A percentile compares a stretch with the other conserved stretches of the same genome.
Evolutionary conservation across 2,329 filamentous ascomycete species (phyloP).

Genomic region (Stemphylium beticola): DNA sequence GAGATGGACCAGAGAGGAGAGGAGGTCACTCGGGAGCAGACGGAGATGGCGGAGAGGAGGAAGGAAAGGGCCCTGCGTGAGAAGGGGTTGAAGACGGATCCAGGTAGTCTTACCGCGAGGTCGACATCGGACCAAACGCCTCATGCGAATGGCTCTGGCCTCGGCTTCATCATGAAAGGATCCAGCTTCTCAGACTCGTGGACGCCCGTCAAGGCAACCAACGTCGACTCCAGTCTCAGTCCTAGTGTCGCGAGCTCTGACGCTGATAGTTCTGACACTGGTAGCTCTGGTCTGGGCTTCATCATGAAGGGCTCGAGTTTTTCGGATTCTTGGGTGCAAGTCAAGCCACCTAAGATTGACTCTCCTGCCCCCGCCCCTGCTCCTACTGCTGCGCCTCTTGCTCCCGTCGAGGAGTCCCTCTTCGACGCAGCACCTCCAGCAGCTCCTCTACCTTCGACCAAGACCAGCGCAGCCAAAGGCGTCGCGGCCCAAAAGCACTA

Average conservation of each 20-base stretch:
- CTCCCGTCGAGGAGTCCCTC: constrained; percentile 24
- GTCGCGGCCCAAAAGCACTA: constrained; percentile 35
- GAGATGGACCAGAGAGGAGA: constrained; percentile 62
- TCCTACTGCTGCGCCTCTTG: background rate
- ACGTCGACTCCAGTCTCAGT: constrained; percentile 1
- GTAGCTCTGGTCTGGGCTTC: constrained; percentile 26
- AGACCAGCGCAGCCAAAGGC: constrained; percentile 16
- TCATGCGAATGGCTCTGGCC: constrained; percentile 19
- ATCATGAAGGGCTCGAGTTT: constrained; percentile 39
- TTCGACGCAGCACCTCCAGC: constrained; percentile 30
- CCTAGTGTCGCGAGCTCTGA: constrained; percentile 8
- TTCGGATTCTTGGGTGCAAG: constrained; percentile 13
- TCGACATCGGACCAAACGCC: constrained; percentile 18
- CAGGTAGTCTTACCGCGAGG: constrained; percentile 19
- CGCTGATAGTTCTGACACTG: constrained; percentile 4
- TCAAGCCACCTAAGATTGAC: constrained; percentile 12
- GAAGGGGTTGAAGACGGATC: constrained; percentile 47
- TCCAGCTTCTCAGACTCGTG: constrained; percentile 25
- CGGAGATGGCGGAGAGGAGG: constrained; percentile 57
- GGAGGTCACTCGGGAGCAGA: constrained; percentile 55
- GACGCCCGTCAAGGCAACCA: background rate
- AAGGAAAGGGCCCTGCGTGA: constrained; percentile 59
- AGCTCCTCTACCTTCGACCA: constrained; percentile 15
- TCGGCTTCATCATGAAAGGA: constrained; percentile 37
- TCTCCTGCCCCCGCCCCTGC: background rate